phyloP scores from a whole-genome alignment of 805 yeast species.

The Naumovozyma baii region DNA sequence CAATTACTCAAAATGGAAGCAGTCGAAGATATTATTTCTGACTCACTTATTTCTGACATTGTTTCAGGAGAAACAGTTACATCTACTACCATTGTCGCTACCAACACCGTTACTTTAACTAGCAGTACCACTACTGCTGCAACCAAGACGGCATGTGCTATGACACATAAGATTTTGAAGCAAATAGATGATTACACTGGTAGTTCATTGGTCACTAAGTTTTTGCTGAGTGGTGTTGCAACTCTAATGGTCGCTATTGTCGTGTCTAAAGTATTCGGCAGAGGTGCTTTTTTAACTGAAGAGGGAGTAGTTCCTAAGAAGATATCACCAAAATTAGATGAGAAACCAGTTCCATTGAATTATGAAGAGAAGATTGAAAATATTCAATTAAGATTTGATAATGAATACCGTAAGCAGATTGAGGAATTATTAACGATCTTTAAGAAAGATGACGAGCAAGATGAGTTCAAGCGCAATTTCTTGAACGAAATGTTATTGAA shows the following conservation, averaged over 20 bases:
- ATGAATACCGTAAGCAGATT: constrained; percentile 21
- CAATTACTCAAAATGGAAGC: not conserved
- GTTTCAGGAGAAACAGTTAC: not conserved
- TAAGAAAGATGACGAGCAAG: constrained; percentile 19
- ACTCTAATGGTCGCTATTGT: not conserved
- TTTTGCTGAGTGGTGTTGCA: not conserved
- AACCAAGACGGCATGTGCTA: not conserved
- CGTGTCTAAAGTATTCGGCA: not conserved
- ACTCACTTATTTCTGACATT: not conserved
- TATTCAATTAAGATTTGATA: constrained; percentile 18
- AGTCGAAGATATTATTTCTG: not conserved
- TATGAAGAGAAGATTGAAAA: constrained; percentile 21
- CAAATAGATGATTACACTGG: not conserved
- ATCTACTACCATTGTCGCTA: not conserved
- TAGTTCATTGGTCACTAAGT: not conserved
- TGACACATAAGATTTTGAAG: not conserved
- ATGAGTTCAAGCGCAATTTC: constrained; percentile 42
- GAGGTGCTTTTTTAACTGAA: not conserved
- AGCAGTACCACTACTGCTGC: not conserved
- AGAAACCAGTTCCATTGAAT: constrained; percentile 16
- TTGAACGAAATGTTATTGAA: constrained; percentile 62
- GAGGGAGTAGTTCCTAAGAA: constrained; percentile 6
- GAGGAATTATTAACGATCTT: constrained; percentile 13
- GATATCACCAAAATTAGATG: constrained; percentile 4
- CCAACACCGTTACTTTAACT: not conserved